Evolutionary conservation across 495 filamentous ascomycete genomes (phyloP).

Genomic region (Trichocladium uniseriatum): DNA sequence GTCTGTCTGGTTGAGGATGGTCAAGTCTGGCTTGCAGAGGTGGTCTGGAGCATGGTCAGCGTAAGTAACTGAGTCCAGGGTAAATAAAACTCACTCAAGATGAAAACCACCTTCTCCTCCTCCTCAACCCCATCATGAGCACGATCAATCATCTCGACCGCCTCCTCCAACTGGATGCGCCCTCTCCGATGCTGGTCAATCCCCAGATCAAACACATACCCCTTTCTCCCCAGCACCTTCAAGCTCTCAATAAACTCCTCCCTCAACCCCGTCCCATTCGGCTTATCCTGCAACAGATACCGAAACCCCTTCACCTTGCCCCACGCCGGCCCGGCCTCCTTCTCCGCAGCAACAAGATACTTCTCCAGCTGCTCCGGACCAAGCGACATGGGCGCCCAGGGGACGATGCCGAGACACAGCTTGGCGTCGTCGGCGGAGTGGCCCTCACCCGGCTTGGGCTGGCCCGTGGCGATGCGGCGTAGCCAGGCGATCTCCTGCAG

Average conservation of each 20-base stretch:
- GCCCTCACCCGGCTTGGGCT: constrained; percentile 50
- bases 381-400: constrained; percentile 69
- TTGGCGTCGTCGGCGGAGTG: constrained; percentile 41
- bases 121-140: constrained; percentile 50
- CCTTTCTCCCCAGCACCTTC: constrained; percentile 52
- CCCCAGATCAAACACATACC: constrained; percentile 69
- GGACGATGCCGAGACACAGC: constrained; percentile 57
- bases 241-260: constrained; percentile 58
- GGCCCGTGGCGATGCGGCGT: constrained; percentile 51
- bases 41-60: constrained; percentile 49
- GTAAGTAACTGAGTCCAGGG: too few species aligned
- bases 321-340: constrained; percentile 39
- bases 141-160: constrained; percentile 59
- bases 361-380: constrained; percentile 42
- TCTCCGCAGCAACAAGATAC: constrained; percentile 45
- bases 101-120: constrained; percentile 50
- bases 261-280: constrained; percentile 49
- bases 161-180: constrained; percentile 59
- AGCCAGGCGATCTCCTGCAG: constrained; percentile 64
- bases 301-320: constrained; percentile 56
- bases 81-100: constrained; percentile 63
- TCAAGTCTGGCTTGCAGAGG: constrained; percentile 77
- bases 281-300: constrained; percentile 73
- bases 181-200: constrained; percentile 65
- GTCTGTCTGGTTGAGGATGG: constrained; percentile 41